A percentile compares a stretch with the other conserved stretches of the same genome.
Evolutionary conservation across 2,329 filamentous ascomycete genomes (phyloP).

Genomic region (Pseudofabraea citricarpa): DNA sequence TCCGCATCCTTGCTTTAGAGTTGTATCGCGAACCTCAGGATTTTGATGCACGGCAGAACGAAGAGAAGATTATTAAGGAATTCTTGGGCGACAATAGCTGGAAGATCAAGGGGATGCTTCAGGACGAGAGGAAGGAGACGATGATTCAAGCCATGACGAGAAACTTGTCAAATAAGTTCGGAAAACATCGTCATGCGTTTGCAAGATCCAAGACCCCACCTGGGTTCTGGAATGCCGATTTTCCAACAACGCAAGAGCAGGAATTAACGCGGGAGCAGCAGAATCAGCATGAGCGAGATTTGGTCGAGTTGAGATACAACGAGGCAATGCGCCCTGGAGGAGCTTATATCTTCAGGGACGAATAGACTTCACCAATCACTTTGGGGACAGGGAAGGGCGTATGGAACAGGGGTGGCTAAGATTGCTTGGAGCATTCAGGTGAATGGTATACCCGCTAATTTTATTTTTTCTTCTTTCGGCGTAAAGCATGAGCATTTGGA

Average conservation of each 20-base stretch:
- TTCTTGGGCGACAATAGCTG: constrained; percentile 51
- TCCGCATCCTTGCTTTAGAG: constrained; percentile 24
- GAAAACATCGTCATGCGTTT: constrained; percentile 73
- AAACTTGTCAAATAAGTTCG: constrained; percentile 68
- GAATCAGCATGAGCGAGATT: constrained; percentile 54
- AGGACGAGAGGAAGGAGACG: constrained; percentile 57
- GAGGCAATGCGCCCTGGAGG: constrained; percentile 78
- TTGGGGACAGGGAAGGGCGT: no score
- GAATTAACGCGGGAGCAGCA: constrained; percentile 61
- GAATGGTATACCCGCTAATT: no score
- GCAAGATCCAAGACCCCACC: constrained; percentile 70
- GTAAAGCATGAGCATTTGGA: no score
- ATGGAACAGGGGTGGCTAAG: no score
- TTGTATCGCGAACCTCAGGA: constrained; percentile 13
- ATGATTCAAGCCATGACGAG: constrained; percentile 73
- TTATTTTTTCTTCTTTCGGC: no score
- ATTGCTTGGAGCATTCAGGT: background rate
- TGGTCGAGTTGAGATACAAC: constrained; percentile 67
- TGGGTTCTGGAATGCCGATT: constrained; percentile 87
- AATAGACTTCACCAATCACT: constrained; percentile 34
- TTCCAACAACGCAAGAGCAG: constrained; percentile 82
- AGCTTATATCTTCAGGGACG: constrained; percentile 77
- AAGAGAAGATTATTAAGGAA: constrained; percentile 47
- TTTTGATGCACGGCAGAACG: constrained; percentile 30
- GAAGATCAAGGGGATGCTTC: constrained; percentile 53